Percentiles rank a stretch among this genome's conserved stretches.
Conservation (phyloP, 805 yeast genomes). For the Candida silvicultrix region DNA sequence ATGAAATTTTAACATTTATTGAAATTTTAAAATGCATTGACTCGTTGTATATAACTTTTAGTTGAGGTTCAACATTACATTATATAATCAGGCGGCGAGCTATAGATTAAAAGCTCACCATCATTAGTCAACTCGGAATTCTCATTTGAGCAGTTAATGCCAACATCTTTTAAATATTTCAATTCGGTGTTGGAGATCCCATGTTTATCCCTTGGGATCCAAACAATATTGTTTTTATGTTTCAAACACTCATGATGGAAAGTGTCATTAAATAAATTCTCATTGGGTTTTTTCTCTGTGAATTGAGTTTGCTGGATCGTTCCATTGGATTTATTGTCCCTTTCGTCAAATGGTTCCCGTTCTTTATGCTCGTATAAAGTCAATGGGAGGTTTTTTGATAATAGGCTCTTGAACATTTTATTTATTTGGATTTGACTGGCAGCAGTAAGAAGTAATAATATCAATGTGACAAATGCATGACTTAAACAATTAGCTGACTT, state of each 20-base stretch:
- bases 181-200: constrained; percentile 11
- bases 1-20: no score
- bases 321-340: no score
- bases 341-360: neutral
- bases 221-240: constrained; percentile 11
- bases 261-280: constrained; percentile 14
- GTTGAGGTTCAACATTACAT: constrained; percentile 1
- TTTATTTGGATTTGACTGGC: constrained; percentile 51
- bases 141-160: constrained; percentile 16
- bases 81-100: constrained; percentile 19
- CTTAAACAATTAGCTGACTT: constrained; percentile 36
- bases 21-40: no score
- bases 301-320: no score
- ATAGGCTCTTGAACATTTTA: constrained; percentile 30
- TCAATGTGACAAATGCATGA: constrained; percentile 48
- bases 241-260: constrained; percentile 21
- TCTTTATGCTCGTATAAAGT: constrained; percentile 3
- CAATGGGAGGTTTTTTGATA: constrained; percentile 31
- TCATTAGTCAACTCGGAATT: constrained; percentile 11
- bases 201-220: constrained; percentile 20
- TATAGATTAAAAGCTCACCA: constrained; percentile 17
- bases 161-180: constrained; percentile 13
- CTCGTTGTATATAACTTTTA: no score
- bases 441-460: constrained; percentile 46
- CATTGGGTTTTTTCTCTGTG: constrained; percentile 1